Conservation (phyloP, 2,329 filamentous ascomycete species). For the Alternaria viburni region DNA sequence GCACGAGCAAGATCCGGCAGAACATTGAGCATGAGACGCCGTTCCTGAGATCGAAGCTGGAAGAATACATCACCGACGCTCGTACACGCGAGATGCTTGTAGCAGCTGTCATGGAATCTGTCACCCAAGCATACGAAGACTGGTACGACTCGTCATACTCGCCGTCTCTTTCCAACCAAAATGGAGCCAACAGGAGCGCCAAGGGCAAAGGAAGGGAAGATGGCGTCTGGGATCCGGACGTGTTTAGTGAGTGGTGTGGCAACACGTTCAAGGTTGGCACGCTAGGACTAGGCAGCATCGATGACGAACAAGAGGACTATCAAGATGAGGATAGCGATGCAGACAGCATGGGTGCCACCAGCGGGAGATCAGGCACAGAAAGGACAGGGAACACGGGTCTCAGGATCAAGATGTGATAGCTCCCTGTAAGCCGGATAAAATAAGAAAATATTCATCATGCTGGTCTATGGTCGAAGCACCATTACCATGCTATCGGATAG, state of each 20-base stretch:
- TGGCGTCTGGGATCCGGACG: slow-evolving; percentile 69
- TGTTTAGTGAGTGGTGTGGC: slow-evolving; percentile 68
- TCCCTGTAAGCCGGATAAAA: not conserved
- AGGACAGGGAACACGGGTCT: slow-evolving; percentile 36
- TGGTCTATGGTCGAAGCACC: not conserved
- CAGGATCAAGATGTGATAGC: slow-evolving; percentile 37
- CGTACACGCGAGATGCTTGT: slow-evolving; percentile 71
- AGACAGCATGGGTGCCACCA: slow-evolving; percentile 31
- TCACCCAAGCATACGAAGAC: slow-evolving; percentile 67
- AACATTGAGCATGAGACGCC: slow-evolving; percentile 65
- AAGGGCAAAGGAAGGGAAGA: slow-evolving; percentile 63
- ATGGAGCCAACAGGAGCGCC: slow-evolving; percentile 19
- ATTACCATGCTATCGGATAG: not conserved
- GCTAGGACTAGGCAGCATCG: slow-evolving; percentile 41
- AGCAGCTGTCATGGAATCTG: slow-evolving; percentile 68
- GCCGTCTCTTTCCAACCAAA: slow-evolving; percentile 27
- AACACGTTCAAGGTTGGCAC: slow-evolving; percentile 64
- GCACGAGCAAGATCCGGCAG: slow-evolving; percentile 56
- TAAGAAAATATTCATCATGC: not conserved
- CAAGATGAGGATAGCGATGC: slow-evolving; percentile 28
- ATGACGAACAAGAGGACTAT: slow-evolving; percentile 13
- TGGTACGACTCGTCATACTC: slow-evolving; percentile 64
- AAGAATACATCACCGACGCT: slow-evolving; percentile 69
- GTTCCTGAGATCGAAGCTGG: slow-evolving; percentile 61
- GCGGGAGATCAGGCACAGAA: slow-evolving; percentile 36